These are phyloP conservation scores for Metarhizium humberi DNA, from an alignment of 2,329 filamentous ascomycete species.

Conservation along the genomic window DNA sequence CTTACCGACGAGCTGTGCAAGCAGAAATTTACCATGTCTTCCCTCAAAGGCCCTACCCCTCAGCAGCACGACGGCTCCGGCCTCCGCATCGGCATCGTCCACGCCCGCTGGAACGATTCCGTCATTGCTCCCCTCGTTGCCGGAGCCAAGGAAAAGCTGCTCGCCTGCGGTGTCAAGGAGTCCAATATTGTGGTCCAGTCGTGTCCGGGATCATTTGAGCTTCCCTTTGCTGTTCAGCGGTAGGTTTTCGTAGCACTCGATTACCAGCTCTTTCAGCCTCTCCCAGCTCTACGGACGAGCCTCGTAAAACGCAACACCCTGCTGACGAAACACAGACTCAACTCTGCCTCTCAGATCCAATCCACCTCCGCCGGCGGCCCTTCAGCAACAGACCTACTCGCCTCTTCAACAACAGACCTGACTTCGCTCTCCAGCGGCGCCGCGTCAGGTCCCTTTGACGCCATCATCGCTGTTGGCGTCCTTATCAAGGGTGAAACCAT, in stretches of 20 bases:
- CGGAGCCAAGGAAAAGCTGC: slow-evolving; percentile 70
- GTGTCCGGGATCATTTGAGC: slow-evolving; percentile 89
- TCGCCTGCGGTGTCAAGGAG: slow-evolving; percentile 70
- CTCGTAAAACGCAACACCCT: not conserved
- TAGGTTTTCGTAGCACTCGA: slow-evolving; percentile 25
- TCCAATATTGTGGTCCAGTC: slow-evolving; percentile 83
- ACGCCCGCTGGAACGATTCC: slow-evolving; percentile 86
- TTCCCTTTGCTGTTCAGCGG: slow-evolving; percentile 84
- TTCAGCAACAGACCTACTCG: slow-evolving; percentile 69
- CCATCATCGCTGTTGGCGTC: slow-evolving; percentile 89
- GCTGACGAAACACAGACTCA: slow-evolving; percentile 47
- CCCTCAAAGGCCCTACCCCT: slow-evolving; percentile 47
- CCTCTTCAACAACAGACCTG: slow-evolving; percentile 59
- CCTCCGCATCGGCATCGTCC: slow-evolving; percentile 88
- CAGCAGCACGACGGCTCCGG: slow-evolving; percentile 56
- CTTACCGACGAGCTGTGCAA: not conserved
- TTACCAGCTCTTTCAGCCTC: slow-evolving; percentile 12
- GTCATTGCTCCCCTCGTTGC: slow-evolving; percentile 81
- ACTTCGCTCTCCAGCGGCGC: slow-evolving; percentile 33
- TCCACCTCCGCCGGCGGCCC: slow-evolving; percentile 52
- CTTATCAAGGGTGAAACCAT: slow-evolving; percentile 98
- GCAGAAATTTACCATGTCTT: slow-evolving; percentile 8
- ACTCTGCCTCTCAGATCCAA: slow-evolving; percentile 79
- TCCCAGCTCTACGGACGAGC: not conserved
- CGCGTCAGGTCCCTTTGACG: slow-evolving; percentile 67